phyloP scores from a whole-genome alignment of 768 basidiomycete species.

The Cubamyces lactineus region DNA sequence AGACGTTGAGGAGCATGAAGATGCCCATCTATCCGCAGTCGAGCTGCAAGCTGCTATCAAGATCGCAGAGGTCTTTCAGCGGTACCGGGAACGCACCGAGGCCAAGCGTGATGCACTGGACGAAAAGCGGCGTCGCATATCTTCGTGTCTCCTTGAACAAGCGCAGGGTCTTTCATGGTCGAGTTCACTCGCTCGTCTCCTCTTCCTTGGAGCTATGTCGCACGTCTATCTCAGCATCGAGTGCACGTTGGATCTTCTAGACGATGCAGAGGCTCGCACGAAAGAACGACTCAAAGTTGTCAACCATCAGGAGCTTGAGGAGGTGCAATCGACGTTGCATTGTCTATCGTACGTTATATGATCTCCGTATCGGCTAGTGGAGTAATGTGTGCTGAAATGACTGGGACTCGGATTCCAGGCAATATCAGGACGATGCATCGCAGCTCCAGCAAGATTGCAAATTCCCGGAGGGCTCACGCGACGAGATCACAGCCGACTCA shows the following conservation, averaged over 20 bases:
- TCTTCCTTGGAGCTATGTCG: background rate
- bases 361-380: background rate
- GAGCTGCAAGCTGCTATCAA: background rate
- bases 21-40: background rate
- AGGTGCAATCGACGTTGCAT: background rate
- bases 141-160: background rate
- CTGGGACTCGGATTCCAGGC: background rate
- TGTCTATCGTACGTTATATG: background rate
- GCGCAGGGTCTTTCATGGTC: background rate
- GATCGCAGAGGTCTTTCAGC: background rate
- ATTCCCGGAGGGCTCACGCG: background rate
- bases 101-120: background rate
- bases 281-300: constrained; percentile 2
- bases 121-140: constrained; percentile 3
- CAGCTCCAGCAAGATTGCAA: background rate
- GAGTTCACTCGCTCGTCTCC: background rate
- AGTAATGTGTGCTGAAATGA: too few species aligned
- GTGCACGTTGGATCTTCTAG: background rate
- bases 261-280: background rate
- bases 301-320: constrained; percentile 3
- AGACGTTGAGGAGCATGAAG: background rate
- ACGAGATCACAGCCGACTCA: background rate
- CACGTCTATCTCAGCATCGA: constrained; percentile 4
- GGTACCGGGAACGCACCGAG: background rate
- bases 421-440: background rate